Evolutionary conservation across 2,329 filamentous ascomycete genomes (phyloP).

Genomic region (Colletotrichum sojae): DNA sequence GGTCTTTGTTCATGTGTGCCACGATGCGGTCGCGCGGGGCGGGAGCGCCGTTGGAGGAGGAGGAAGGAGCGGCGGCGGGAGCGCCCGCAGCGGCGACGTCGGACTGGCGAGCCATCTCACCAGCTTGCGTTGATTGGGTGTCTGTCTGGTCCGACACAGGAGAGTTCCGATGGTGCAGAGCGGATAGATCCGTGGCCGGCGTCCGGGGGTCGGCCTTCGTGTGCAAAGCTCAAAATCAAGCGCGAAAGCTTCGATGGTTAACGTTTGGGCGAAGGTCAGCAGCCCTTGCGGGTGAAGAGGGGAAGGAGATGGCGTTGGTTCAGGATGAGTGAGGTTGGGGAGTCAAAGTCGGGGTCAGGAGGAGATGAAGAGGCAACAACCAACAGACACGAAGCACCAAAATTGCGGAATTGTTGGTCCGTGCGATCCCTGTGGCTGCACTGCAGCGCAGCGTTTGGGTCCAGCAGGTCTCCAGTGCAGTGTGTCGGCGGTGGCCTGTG

Average conservation of each 20-base stretch:
- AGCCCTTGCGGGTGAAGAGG: slow-evolving; percentile 8
- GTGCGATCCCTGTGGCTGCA: slow-evolving; percentile 17
- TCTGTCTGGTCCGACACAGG: neutral
- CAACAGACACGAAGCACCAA: slow-evolving; percentile 23
- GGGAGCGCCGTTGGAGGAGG: slow-evolving; percentile 42
- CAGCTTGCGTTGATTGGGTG: slow-evolving; percentile 10
- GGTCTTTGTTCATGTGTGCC: slow-evolving; percentile 89
- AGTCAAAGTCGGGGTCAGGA: neutral
- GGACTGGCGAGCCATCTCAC: slow-evolving; percentile 14
- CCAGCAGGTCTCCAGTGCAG: neutral
- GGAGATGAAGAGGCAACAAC: neutral
- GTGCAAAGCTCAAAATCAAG: neutral
- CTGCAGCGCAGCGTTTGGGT: no score
- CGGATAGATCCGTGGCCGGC: neutral
- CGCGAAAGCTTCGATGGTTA: neutral
- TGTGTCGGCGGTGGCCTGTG: neutral
- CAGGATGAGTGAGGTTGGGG: slow-evolving; percentile 19
- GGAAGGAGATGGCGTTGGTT: neutral
- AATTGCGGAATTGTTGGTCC: slow-evolving; percentile 21
- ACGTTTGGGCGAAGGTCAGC: neutral
- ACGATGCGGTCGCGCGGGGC: slow-evolving; percentile 62
- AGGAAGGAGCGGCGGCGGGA: slow-evolving; percentile 8
- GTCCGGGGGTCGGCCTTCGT: neutral
- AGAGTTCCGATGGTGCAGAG: slow-evolving; percentile 12
- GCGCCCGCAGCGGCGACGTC: slow-evolving; percentile 15